Conservation (phyloP, 140 eudicot genomes). For the Flaveria floridana region DNA sequence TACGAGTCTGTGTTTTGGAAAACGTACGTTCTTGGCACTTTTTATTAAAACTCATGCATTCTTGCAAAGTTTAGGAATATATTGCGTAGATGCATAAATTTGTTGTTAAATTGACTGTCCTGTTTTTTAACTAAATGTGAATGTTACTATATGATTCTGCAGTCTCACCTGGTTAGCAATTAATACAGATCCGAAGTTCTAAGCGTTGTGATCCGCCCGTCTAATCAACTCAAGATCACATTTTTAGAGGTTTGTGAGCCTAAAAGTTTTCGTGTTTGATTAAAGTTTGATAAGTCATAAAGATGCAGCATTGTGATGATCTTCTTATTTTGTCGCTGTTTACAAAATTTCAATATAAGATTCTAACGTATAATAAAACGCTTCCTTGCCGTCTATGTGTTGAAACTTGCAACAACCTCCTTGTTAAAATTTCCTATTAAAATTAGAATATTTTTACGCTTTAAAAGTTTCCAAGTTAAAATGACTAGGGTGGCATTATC, state of each 20-base stretch:
- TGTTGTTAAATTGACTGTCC: conserved; percentile 10
- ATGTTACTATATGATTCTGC: conserved; percentile 24
- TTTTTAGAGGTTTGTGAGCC: conserved; percentile 84
- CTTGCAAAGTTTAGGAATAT: conserved; percentile 16
- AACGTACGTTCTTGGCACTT: background rate
- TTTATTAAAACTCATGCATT: background rate
- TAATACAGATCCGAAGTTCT: conserved; percentile 85
- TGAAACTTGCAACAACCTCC: background rate
- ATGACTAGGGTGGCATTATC: background rate
- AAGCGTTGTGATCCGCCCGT: conserved; percentile 78
- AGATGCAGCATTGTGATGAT: conserved; percentile 14
- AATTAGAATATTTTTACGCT: conserved; percentile 9
- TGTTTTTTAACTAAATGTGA: conserved; percentile 18
- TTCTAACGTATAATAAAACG: background rate
- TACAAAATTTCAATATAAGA: conserved; percentile 10
- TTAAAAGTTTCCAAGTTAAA: background rate
- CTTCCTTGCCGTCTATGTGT: background rate
- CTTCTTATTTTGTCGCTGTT: conserved; percentile 10
- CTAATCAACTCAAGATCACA: conserved; percentile 96
- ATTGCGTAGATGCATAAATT: background rate
- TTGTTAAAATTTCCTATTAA: background rate
- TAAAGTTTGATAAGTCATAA: background rate
- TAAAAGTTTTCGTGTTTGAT: background rate
- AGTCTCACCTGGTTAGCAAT: conserved; percentile 37
- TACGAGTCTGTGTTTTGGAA: background rate